These are phyloP conservation scores for Ogataea hybrid DNA, from an alignment of 1,139 yeast genomes.

Conservation along the genomic window DNA sequence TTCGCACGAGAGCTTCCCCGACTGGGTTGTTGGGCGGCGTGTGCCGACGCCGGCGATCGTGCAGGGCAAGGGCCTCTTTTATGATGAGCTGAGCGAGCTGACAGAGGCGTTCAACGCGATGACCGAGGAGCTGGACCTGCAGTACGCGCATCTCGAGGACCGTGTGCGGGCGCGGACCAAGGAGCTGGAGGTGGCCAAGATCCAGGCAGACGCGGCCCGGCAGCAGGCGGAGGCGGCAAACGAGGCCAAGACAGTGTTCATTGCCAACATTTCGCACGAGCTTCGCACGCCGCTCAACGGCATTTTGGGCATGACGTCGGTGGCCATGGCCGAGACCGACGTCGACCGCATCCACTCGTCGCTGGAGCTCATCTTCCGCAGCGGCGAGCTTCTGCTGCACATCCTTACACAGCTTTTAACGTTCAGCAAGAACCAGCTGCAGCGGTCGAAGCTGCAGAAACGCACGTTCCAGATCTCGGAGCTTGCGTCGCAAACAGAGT, in stretches of 20 bases:
- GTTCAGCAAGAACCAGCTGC: slow-evolving; percentile 85
- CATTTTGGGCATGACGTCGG: slow-evolving; percentile 92
- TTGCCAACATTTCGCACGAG: slow-evolving; percentile 95
- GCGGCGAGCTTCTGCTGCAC: slow-evolving; percentile 84
- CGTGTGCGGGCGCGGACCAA: slow-evolving; percentile 85
- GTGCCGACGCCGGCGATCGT: slow-evolving; percentile 26
- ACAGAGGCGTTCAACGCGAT: slow-evolving; percentile 87
- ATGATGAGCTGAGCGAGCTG: slow-evolving; percentile 84
- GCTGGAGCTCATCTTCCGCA: slow-evolving; percentile 74
- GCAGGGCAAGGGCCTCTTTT: slow-evolving; percentile 45
- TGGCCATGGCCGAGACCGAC: slow-evolving; percentile 84
- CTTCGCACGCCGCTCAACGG: slow-evolving; percentile 94
- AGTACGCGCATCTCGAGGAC: slow-evolving; percentile 81
- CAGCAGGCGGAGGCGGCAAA: slow-evolving; percentile 81
- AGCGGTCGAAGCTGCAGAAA: slow-evolving; percentile 79
- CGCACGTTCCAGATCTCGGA: slow-evolving; percentile 67
- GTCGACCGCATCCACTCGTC: slow-evolving; percentile 61
- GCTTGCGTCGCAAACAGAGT: slow-evolving; percentile 77
- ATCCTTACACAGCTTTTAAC: slow-evolving; percentile 86
- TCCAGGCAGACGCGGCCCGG: slow-evolving; percentile 86
- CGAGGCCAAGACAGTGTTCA: slow-evolving; percentile 91
- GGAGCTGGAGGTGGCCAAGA: slow-evolving; percentile 83
- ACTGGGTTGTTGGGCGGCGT: slow-evolving; percentile 6
- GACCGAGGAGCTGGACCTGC: slow-evolving; percentile 85
- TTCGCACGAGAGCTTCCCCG: slow-evolving; percentile 22